Evolutionary conservation across 163 green algal species (phyloP), one percentile per base, ranked within the genome.

Genomic region (Volvox carteri): DNA sequence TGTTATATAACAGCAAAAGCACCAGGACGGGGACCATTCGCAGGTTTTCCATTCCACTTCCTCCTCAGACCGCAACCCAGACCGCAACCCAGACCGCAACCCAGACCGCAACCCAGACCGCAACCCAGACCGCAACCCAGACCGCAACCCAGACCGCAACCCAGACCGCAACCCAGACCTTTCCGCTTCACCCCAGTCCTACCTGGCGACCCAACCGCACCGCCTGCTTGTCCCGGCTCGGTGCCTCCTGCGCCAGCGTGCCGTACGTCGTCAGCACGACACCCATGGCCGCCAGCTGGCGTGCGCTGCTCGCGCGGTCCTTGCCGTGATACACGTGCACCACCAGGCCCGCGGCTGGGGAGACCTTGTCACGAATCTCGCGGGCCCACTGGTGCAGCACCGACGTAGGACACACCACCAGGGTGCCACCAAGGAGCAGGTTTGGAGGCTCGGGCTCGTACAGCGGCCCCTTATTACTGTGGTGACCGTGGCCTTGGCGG

Each of bases 231-330:
- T 93, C 78, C 58, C 91, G 88, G 11, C 77, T 76, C 23, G 92
- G 93, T 4, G 92, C 91, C 84, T 98, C 95, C 58, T 93, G 89
- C 1, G 92, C 94, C 81, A 99, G 90, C 16, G 93, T 98, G 70
- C 94, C 91, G 89, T 98, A 99, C 1, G 97, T 99, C 23, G 97
- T 99, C 23, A 99, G 92, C 35, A 99, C 97, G 42, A 98, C 94
- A 33, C 75, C 92, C 85, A 95, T 97, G 12, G 37, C 28, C 33
- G 93, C 88, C 33, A 99, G 90, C 85, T 58, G 56, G 0, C 44
- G 14, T 2, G 39, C 67, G 21, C 37, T 65, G 70, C 65, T 30
- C 6, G 39, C n/a, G 4, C 90, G 46, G 35, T 91, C 90, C 89
- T 95, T 96, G 62, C 94, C 93, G 83, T 97, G 95, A 90, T 97